phyloP scores from a whole-genome alignment of 345 rosid species.

The Moricandia arvensis region DNA sequence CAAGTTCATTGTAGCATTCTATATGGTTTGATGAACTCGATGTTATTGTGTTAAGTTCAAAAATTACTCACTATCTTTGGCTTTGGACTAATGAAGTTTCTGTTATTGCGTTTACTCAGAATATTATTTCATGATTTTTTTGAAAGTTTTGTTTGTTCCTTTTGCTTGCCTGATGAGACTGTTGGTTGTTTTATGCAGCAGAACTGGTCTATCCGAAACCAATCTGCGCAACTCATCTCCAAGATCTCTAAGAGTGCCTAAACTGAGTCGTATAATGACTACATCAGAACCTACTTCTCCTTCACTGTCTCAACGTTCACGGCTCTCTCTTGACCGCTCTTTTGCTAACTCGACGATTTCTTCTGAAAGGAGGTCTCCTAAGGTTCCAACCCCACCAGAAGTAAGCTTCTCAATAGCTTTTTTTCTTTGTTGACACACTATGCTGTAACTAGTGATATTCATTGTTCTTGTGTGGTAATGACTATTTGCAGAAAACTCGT shows the following conservation, averaged over 20 bases:
- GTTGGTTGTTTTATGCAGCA: slow-evolving; percentile 34
- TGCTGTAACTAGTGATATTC: too few species aligned
- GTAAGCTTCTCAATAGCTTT: slow-evolving; percentile 41
- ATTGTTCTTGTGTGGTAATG: background rate
- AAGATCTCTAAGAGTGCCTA: slow-evolving; percentile 63
- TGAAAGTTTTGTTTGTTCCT: background rate
- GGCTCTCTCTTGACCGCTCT: slow-evolving; percentile 60
- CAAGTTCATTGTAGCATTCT: background rate
- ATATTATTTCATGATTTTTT: background rate
- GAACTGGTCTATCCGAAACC: slow-evolving; percentile 63
- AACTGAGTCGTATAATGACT: slow-evolving; percentile 47
- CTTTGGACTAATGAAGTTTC: background rate
- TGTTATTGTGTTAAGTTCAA: background rate
- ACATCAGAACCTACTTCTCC: slow-evolving; percentile 61
- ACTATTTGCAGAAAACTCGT: slow-evolving; percentile 54
- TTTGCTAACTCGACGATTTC: slow-evolving; percentile 44
- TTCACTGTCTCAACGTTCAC: slow-evolving; percentile 39
- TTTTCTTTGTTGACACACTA: background rate
- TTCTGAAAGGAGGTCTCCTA: slow-evolving; percentile 41
- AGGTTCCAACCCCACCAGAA: slow-evolving; percentile 62
- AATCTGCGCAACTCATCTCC: slow-evolving; percentile 56
- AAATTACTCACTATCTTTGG: too few species aligned
- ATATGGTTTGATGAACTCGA: background rate
- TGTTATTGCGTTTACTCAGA: background rate
- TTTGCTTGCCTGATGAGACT: slow-evolving; percentile 24